A percentile compares a stretch with the other conserved stretches of the same genome.
Conservation (phyloP, 2,329 filamentous ascomycete genomes). For the Herpotrichia juniperi region DNA sequence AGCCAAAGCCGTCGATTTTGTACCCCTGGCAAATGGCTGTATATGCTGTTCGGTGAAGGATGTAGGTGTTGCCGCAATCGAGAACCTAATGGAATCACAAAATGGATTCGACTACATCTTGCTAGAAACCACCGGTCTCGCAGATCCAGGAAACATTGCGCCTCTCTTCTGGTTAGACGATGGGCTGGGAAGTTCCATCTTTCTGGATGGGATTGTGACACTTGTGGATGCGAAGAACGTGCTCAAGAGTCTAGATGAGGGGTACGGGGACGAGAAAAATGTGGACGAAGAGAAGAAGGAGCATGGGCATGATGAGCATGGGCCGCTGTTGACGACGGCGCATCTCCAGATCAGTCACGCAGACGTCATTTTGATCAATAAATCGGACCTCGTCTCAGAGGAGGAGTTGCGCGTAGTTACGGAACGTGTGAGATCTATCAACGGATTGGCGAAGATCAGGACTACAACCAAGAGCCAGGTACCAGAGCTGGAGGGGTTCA, state of each 20-base stretch:
- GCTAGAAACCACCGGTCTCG: slow-evolving; percentile 92
- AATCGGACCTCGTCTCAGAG: slow-evolving; percentile 79
- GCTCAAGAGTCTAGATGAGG: slow-evolving; percentile 77
- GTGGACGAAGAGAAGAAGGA: slow-evolving; percentile 55
- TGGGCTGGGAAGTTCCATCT: slow-evolving; percentile 91
- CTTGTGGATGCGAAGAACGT: slow-evolving; percentile 96
- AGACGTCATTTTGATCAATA: slow-evolving; percentile 94
- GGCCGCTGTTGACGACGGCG: slow-evolving; percentile 83
- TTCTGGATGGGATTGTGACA: slow-evolving; percentile 95
- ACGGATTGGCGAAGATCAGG: slow-evolving; percentile 84
- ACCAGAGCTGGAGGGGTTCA: slow-evolving; percentile 80
- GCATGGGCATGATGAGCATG: slow-evolving; percentile 56
- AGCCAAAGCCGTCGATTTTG: slow-evolving; percentile 62
- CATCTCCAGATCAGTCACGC: slow-evolving; percentile 97
- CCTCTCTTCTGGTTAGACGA: slow-evolving; percentile 98
- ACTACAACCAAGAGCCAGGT: slow-evolving; percentile 81
- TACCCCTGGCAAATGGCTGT: slow-evolving; percentile 94
- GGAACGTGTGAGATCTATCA: slow-evolving; percentile 80
- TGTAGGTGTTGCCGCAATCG: slow-evolving; percentile 90
- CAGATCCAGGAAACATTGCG: slow-evolving; percentile 93
- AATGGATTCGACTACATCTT: slow-evolving; percentile 97
- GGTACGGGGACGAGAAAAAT: slow-evolving; percentile 39
- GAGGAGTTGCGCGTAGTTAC: slow-evolving; percentile 73
- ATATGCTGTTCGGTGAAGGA: slow-evolving; percentile 99
- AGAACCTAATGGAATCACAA: slow-evolving; percentile 91